Evolutionary conservation across 2,329 filamentous ascomycete genomes (phyloP).

Genomic region (Cercospora brassicicola): DNA sequence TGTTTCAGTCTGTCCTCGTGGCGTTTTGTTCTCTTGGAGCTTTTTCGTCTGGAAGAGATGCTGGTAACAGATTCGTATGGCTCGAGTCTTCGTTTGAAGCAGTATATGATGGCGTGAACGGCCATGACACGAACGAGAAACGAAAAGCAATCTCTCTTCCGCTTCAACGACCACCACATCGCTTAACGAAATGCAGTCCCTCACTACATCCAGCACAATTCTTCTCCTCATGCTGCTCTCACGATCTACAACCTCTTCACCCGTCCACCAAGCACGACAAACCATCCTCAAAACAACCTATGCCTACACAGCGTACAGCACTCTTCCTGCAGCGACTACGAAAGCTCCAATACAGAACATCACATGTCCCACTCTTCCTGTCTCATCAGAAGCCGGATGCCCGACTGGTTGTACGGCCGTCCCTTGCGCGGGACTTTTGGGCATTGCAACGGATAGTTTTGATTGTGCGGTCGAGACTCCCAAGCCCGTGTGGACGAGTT

Average conservation of each 20-base stretch:
- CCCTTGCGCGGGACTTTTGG: conserved; percentile 14
- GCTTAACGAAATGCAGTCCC: no score
- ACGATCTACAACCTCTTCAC: background rate
- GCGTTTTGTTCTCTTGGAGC: background rate
- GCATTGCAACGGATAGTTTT: conserved; percentile 18
- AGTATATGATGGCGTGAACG: no score
- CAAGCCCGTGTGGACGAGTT: conserved; percentile 14
- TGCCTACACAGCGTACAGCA: conserved; percentile 39
- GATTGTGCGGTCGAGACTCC: conserved; percentile 4
- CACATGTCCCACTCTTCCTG: background rate
- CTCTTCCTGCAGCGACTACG: background rate
- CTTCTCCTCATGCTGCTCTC: background rate
- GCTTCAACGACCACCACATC: no score
- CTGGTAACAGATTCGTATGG: background rate
- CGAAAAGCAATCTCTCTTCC: no score
- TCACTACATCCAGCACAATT: background rate
- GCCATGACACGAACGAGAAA: no score
- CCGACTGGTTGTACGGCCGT: conserved; percentile 18
- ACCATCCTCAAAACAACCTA: conserved; percentile 38
- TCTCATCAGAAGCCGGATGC: conserved; percentile 13
- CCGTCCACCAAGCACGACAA: background rate
- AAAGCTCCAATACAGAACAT: background rate
- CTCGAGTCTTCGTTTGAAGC: background rate
- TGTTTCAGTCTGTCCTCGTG: background rate
- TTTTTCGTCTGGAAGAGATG: background rate